A percentile compares a stretch with the other conserved stretches of the same genome.
Conservation (phyloP, 2,329 filamentous ascomycete species). For the Stagonosporopsis cucurbitacearum region DNA sequence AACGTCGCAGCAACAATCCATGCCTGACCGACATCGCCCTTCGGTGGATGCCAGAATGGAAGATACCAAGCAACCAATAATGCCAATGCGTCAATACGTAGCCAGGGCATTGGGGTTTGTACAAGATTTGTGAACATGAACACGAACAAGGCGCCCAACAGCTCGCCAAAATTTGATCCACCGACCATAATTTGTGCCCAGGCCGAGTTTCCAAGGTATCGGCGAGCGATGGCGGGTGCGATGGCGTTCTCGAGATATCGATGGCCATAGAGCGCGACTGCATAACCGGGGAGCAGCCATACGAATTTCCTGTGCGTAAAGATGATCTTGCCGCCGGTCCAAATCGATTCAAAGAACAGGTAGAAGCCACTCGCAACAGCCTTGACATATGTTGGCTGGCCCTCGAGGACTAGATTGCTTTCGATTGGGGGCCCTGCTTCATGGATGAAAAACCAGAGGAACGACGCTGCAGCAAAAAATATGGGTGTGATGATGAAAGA, state of each 20-base stretch:
- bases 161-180: constrained; percentile 59
- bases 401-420: constrained; percentile 27
- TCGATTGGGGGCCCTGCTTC: constrained; percentile 46
- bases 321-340: constrained; percentile 55
- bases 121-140: constrained; percentile 59
- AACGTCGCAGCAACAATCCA: constrained; percentile 57
- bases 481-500: constrained; percentile 60
- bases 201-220: constrained; percentile 57
- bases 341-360: constrained; percentile 56
- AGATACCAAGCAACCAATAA: constrained; percentile 59
- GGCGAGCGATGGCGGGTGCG: constrained; percentile 54
- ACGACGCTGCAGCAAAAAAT: constrained; percentile 53
- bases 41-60: constrained; percentile 54
- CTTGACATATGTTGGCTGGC: constrained; percentile 47
- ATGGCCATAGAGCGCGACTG: constrained; percentile 58
- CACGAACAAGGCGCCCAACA: constrained; percentile 57
- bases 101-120: constrained; percentile 59
- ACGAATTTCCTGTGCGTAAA: constrained; percentile 57
- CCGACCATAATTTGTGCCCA: constrained; percentile 60
- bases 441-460: constrained; percentile 57
- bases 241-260: constrained; percentile 60
- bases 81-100: constrained; percentile 56
- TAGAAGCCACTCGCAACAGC: constrained; percentile 50
- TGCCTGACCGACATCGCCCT: constrained; percentile 52
- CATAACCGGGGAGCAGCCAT: constrained; percentile 59